Evolutionary conservation across 305 asterid genomes (phyloP).

Genomic region (Fraxinus angustifolia): DNA sequence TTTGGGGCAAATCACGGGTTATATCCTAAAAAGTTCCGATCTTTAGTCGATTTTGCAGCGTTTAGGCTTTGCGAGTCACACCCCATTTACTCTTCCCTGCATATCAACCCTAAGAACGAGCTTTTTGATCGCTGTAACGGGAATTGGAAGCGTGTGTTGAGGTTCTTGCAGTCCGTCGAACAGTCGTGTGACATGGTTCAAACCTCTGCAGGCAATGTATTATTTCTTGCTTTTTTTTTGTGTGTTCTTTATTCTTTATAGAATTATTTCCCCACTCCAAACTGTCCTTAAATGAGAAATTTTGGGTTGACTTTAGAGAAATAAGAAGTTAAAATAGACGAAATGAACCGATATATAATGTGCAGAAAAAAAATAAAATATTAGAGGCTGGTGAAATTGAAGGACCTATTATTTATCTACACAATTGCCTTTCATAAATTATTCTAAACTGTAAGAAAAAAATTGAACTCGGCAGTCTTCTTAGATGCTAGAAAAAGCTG

Average conservation of each 20-base stretch:
- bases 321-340: background rate
- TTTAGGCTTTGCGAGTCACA: slow-evolving; percentile 60
- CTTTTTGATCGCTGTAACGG: slow-evolving; percentile 53
- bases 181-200: slow-evolving; percentile 63
- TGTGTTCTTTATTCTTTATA: background rate
- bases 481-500: background rate
- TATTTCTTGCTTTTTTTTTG: slow-evolving; percentile 26
- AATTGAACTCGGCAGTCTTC: background rate
- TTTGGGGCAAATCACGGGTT: slow-evolving; percentile 48
- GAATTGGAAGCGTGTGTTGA: slow-evolving; percentile 65
- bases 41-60: slow-evolving; percentile 73
- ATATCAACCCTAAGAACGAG: slow-evolving; percentile 38
- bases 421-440: background rate
- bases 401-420: background rate
- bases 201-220: slow-evolving; percentile 79
- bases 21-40: slow-evolving; percentile 51
- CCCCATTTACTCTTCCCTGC: slow-evolving; percentile 48
- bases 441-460: background rate
- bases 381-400: background rate
- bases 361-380: background rate
- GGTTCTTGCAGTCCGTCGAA: slow-evolving; percentile 76
- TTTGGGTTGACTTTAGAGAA: background rate
- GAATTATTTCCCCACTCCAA: background rate
- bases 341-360: background rate
- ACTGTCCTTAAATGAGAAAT: background rate